Conservation (phyloP, 768 basidiomycete species). For the Naganishia antarctica region DNA sequence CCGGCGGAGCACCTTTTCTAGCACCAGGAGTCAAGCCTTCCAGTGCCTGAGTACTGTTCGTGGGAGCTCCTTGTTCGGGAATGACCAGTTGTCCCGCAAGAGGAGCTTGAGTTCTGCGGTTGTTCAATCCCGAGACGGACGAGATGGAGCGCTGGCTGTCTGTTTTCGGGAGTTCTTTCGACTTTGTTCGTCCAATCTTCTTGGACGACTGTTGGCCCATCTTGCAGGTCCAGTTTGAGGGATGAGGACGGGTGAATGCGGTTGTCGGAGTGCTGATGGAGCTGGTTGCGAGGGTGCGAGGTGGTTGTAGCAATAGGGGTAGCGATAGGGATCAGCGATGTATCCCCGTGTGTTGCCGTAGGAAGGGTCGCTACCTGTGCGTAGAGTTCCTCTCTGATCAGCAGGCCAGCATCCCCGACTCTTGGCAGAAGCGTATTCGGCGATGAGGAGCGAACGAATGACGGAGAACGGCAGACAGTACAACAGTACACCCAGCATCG, state of each 20-base stretch:
- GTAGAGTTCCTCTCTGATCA: too few species aligned
- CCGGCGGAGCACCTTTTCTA: conserved; percentile 8
- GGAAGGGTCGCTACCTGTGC: too few species aligned
- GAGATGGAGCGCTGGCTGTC: conserved; percentile 34
- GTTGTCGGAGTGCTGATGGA: too few species aligned
- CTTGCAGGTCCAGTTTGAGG: conserved; percentile 4
- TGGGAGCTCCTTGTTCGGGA: conserved; percentile 8
- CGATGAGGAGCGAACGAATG: too few species aligned
- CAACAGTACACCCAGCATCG: too few species aligned
- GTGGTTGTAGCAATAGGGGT: too few species aligned
- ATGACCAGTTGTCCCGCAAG: conserved; percentile 26
- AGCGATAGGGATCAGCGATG: too few species aligned
- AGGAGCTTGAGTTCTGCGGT: conserved; percentile 24
- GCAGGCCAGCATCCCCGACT: too few species aligned
- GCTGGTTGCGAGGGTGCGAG: not conserved
- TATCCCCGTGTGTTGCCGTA: too few species aligned
- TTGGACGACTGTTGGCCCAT: conserved; percentile 34
- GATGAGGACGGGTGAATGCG: too few species aligned
- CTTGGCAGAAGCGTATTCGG: too few species aligned
- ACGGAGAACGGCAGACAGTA: too few species aligned
- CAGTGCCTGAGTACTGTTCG: conserved; percentile 9
- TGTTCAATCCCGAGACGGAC: conserved; percentile 35
- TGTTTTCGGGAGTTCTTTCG: conserved; percentile 43
- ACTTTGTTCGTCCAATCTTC: conserved; percentile 47
- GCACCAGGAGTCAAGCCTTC: conserved; percentile 17